These are phyloP conservation scores for Stachybotrys chlorohalonatus DNA, from an alignment of 2,329 filamentous ascomycete genomes.

Conservation along the genomic window DNA sequence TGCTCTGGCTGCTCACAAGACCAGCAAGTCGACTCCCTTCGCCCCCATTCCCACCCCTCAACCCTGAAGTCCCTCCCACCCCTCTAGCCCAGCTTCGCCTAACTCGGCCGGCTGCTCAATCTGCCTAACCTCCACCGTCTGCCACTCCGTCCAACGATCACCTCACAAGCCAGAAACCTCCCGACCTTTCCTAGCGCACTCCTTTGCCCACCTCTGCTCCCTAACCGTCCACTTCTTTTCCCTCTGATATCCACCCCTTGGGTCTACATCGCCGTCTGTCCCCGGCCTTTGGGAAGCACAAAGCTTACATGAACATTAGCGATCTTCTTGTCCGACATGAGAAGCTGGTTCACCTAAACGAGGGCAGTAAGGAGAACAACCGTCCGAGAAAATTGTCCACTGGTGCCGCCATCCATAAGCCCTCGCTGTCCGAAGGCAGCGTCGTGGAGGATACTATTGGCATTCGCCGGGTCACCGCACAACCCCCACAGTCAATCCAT, in stretches of 20 bases:
- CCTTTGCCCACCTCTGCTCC: not conserved
- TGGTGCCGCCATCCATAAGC: conserved; percentile 31
- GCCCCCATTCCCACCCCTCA: conserved; percentile 1
- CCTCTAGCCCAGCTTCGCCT: not conserved
- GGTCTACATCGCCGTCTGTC: not conserved
- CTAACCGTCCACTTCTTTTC: not conserved
- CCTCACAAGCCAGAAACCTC: not conserved
- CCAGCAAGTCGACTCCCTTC: not conserved
- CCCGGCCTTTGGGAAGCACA: conserved; percentile 1
- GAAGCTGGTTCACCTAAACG: conserved; percentile 55
- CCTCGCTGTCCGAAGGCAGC: conserved; percentile 38
- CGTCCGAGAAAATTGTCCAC: conserved; percentile 44
- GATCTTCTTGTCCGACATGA: conserved; percentile 55
- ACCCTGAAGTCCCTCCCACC: conserved; percentile 1
- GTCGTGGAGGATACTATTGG: conserved; percentile 36
- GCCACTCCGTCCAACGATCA: not conserved
- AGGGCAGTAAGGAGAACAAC: conserved; percentile 44
- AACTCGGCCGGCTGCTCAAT: not conserved
- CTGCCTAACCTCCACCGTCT: not conserved
- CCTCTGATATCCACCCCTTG: not conserved
- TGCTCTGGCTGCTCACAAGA: not conserved
- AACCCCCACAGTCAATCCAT: conserved; percentile 7
- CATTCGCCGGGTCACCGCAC: conserved; percentile 22
- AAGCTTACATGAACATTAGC: conserved; percentile 53
- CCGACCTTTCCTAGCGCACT: no score